A percentile compares a stretch with the other conserved stretches of the same genome.
phyloP scores from a whole-genome alignment of 2,329 filamentous ascomycete species.

The Pyricularia pennisetigena region DNA sequence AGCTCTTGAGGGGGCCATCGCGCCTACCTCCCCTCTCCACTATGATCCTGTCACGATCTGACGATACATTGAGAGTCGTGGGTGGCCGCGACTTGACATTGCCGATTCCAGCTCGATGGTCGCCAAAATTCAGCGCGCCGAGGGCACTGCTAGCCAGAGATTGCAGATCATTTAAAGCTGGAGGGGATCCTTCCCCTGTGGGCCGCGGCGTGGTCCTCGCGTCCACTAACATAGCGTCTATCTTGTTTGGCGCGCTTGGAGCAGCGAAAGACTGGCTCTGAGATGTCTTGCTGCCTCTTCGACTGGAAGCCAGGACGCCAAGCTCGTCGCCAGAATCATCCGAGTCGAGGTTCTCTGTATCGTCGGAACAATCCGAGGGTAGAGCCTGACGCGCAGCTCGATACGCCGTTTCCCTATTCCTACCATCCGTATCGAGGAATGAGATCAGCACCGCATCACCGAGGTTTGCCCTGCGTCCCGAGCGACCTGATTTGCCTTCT shows the following conservation, averaged over 20 bases:
- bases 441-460: constrained; percentile 59
- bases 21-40: not conserved
- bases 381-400: constrained; percentile 44
- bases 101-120: not conserved
- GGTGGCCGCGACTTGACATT: not conserved
- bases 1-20: not conserved
- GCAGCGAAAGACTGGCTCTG: not conserved
- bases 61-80: not conserved
- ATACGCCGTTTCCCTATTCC: constrained; percentile 53
- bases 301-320: not conserved
- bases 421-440: constrained; percentile 48
- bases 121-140: constrained; percentile 12
- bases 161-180: constrained; percentile 14
- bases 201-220: not conserved
- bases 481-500: constrained; percentile 6
- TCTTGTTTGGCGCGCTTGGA: constrained; percentile 11
- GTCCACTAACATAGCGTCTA: constrained; percentile 8
- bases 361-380: constrained; percentile 16
- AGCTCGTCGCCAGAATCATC: constrained; percentile 5
- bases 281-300: constrained; percentile 1
- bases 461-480: constrained; percentile 38
- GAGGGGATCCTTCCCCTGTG: not conserved
- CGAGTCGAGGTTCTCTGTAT: not conserved
- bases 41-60: not conserved
- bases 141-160: constrained; percentile 21